phyloP scores from a whole-genome alignment of 2,329 filamentous ascomycete genomes.

The Aspergillus viridinutans region DNA sequence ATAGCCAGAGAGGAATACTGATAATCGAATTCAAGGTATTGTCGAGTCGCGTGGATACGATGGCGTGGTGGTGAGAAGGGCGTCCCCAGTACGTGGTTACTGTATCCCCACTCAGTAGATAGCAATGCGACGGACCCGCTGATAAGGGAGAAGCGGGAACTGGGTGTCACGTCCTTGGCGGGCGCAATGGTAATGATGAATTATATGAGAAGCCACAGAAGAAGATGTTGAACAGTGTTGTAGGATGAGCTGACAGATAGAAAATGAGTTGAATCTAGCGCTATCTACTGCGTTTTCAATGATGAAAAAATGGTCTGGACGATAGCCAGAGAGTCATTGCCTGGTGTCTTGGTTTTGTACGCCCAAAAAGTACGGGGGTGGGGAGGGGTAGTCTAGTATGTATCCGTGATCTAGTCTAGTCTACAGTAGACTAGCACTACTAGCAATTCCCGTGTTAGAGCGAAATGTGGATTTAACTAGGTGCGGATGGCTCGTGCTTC shows the following conservation, averaged over 20 bases:
- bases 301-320: neutral
- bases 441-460: neutral
- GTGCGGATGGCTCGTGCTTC: neutral
- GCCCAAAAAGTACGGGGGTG: constrained; percentile 14
- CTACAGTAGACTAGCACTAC: constrained; percentile 12
- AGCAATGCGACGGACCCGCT: neutral
- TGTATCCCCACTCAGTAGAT: neutral
- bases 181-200: neutral
- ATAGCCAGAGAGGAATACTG: neutral
- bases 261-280: neutral
- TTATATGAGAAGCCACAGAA: neutral
- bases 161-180: neutral
- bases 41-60: neutral
- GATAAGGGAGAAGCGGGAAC: neutral
- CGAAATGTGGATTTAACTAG: neutral
- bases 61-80: neutral
- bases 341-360: neutral
- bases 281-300: neutral
- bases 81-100: neutral
- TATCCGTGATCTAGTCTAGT: no score
- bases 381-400: constrained; percentile 22
- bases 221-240: neutral
- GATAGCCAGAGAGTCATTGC: neutral
- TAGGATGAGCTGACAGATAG: neutral
- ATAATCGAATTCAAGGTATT: neutral